Evolutionary conservation across 768 basidiomycete genomes (phyloP).

Genomic region (Phanerochaete sordida): DNA sequence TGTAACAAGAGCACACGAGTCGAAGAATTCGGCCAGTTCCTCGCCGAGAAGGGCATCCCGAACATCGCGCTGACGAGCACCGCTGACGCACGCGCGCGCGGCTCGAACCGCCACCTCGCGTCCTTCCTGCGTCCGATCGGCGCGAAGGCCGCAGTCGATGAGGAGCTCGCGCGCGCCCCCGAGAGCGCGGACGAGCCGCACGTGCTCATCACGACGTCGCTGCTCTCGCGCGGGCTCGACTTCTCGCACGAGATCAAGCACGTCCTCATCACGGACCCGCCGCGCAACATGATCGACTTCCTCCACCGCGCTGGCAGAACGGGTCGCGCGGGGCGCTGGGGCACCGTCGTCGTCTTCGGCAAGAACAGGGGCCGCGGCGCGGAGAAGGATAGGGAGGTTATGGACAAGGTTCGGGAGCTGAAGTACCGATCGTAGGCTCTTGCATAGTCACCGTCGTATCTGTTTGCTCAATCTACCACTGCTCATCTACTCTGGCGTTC

Average conservation of each 20-base stretch:
- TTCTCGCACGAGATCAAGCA: conserved; percentile 78
- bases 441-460: not conserved
- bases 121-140: conserved; percentile 50
- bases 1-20: conserved; percentile 76
- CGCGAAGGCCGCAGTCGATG: conserved; percentile 17
- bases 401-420: conserved; percentile 45
- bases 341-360: conserved; percentile 75
- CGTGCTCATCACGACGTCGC: conserved; percentile 85
- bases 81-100: conserved; percentile 53
- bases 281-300: conserved; percentile 88
- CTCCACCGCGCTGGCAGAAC: conserved; percentile 87
- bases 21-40: conserved; percentile 51
- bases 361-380: conserved; percentile 66
- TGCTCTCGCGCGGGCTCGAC: conserved; percentile 88
- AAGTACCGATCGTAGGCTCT: not conserved
- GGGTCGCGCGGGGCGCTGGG: conserved; percentile 67
- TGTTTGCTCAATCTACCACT: not conserved
- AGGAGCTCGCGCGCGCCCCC: conserved; percentile 9
- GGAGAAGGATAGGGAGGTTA: conserved; percentile 45
- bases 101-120: conserved; percentile 73
- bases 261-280: conserved; percentile 86
- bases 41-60: conserved; percentile 58
- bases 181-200: conserved; percentile 37
- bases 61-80: conserved; percentile 65
- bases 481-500: not conserved